Evolutionary conservation across 345 rosid genomes (phyloP).

Genomic region (Lumnitzera racemosa): DNA sequence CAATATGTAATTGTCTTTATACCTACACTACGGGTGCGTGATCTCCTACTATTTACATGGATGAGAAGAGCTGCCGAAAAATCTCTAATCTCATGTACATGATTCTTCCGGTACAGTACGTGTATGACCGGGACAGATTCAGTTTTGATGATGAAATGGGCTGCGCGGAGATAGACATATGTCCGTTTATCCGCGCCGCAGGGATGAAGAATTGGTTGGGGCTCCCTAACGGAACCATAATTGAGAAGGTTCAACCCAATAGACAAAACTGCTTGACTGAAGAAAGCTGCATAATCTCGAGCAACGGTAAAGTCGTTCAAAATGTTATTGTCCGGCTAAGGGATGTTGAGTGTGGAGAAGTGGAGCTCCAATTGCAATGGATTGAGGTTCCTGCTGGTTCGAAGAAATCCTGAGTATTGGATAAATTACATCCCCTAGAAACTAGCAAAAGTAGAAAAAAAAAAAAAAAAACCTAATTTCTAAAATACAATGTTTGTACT

Average conservation of each 20-base stretch:
- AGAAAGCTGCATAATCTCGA: constrained; percentile 14
- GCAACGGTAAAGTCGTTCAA: constrained; percentile 10
- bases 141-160: constrained; percentile 16
- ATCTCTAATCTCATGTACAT: no score
- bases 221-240: constrained; percentile 3
- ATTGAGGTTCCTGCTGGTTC: constrained; percentile 10
- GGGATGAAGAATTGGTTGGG: constrained; percentile 1
- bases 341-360: constrained; percentile 12
- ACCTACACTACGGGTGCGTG: no score
- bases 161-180: constrained; percentile 12
- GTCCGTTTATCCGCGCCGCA: not conserved
- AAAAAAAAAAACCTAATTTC: no score
- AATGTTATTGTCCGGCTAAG: constrained; percentile 9
- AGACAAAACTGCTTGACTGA: constrained; percentile 8
- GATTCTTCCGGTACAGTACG: constrained; percentile 1
- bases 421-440: constrained; percentile 11
- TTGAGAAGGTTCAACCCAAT: constrained; percentile 1
- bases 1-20: no score
- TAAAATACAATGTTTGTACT: no score
- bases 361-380: constrained; percentile 33
- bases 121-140: constrained; percentile 15
- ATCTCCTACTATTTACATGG: no score
- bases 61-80: no score
- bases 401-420: no score
- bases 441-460: no score